Evolutionary conservation across 2,329 filamentous ascomycete genomes (phyloP).

Genomic region (Apiospora hydei): DNA sequence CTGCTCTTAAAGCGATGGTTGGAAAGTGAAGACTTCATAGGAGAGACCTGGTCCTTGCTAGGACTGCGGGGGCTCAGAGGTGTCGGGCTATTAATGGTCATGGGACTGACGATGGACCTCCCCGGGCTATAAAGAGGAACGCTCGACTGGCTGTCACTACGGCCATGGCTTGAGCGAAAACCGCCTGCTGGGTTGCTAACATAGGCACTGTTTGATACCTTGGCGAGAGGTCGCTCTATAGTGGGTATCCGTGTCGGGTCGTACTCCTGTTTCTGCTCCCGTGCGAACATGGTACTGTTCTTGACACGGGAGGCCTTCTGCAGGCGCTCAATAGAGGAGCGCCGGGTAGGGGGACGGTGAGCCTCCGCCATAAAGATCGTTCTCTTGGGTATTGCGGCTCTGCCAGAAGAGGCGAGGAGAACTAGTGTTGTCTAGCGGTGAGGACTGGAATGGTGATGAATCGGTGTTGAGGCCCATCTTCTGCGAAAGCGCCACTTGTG

Average conservation of each 20-base stretch:
- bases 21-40: constrained; percentile 88
- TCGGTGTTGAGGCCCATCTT: constrained; percentile 75
- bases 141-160: constrained; percentile 66
- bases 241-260: constrained; percentile 80
- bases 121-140: constrained; percentile 65
- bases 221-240: constrained; percentile 82
- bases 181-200: constrained; percentile 63
- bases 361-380: constrained; percentile 66
- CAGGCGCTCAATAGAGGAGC: constrained; percentile 93
- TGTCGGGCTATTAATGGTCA: constrained; percentile 21
- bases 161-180: constrained; percentile 56
- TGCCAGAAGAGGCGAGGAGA: constrained; percentile 95
- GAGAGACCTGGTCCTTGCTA: constrained; percentile 77
- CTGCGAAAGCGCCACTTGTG: constrained; percentile 46
- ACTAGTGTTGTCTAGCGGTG: constrained; percentile 70
- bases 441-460: constrained; percentile 85
- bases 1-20: constrained; percentile 69
- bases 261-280: constrained; percentile 92
- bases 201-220: constrained; percentile 76
- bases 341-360: constrained; percentile 77
- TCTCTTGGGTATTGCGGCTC: constrained; percentile 62
- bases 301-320: constrained; percentile 95
- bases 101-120: constrained; percentile 47
- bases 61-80: constrained; percentile 52
- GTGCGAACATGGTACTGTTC: constrained; percentile 96